Base-by-base conservation (phyloP, 306 rosid genomes). In the Prunus dulcis region DNA sequence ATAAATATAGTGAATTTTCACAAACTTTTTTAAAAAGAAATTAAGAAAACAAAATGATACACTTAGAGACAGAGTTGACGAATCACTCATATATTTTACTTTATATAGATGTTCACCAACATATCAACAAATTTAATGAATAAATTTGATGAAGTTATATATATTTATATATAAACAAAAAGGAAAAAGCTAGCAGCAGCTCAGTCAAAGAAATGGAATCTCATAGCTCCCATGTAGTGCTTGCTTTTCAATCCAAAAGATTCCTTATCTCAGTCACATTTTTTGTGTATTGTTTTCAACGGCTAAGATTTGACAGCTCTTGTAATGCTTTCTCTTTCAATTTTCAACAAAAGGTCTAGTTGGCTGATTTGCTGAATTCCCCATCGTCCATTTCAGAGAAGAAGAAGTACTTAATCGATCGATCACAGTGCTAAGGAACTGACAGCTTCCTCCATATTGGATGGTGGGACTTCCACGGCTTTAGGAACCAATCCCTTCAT, bases 401-500 rank as follows among this genome's bases (percentile, higher is more conserved):
- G 64, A 47, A 10, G 65, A 47, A 11, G 52, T 47, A 10, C 52
- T 47, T 47, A 38, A 38, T 38, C 43, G 14, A 38, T 38, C 43
- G 14, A 47, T 47, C 52, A 47, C 52, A 47, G 52, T 47, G 15
- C 52, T 47, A 2, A 47, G 52, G 12, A 10, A 46, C 71, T 58
- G 43, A 28, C 67, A 19, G 56, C 57, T 5, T 22, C 20, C 63
- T 30, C 56, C 41, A 47, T 2, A 18, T 64, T n/a, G 27, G 25
- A 64, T 64, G 69, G 69, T 64, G 69, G 69, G 69, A 64, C 69
- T 64, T 64, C 69, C 69, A 18, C 34, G 25, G 10, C 69, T 38
- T 34, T 64, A 32, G 69, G 69, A 64, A 64, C 69, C 69, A 64
- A 61, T 30, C 69, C 74, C 69, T 28, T 25, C 61, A 77, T 41